A percentile compares a stretch with the other conserved stretches of the same genome.
Evolutionary conservation across 768 basidiomycete genomes (phyloP).

Genomic region (Clathrus columnatus): DNA sequence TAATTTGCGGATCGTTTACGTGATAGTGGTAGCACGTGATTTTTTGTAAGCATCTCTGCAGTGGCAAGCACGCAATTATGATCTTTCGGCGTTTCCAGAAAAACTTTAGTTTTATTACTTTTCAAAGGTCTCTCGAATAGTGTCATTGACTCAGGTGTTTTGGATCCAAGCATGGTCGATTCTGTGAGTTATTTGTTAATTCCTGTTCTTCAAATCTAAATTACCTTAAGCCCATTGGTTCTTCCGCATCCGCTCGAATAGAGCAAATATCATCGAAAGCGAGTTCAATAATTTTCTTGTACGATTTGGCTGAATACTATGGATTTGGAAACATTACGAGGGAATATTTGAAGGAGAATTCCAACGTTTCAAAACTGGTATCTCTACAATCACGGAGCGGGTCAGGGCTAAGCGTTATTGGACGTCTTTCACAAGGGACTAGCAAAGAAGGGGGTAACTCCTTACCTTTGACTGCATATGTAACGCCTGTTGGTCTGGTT

Average conservation of each 20-base stretch:
- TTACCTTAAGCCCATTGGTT: background rate
- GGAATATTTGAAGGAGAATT: conserved; percentile 41
- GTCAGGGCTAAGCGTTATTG: conserved; percentile 72
- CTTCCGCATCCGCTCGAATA: conserved; percentile 29
- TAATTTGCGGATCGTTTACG: background rate
- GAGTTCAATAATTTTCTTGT: conserved; percentile 68
- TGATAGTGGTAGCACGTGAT: conserved; percentile 1
- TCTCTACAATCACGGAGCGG: conserved; percentile 76
- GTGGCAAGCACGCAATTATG: background rate
- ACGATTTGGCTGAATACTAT: conserved; percentile 76
- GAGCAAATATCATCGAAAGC: conserved; percentile 57
- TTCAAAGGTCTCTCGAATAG: no score
- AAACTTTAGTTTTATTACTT: no score
- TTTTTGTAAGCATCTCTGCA: no score
- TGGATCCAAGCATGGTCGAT: no score
- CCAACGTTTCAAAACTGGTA: conserved; percentile 44
- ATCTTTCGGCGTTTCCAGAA: background rate
- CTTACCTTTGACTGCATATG: conserved; percentile 66
- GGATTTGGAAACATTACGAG: conserved; percentile 72
- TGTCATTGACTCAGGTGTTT: no score
- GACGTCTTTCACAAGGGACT: conserved; percentile 63
- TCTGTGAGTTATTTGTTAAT: background rate
- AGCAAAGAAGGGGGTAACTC: conserved; percentile 55
- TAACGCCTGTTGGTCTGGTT: conserved; percentile 74
- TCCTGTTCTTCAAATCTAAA: background rate